Percentiles rank a stretch among this genome's conserved stretches.
phyloP scores from a whole-genome alignment of 352 stramenopile species.

The Globisporangium iwayamae region DNA sequence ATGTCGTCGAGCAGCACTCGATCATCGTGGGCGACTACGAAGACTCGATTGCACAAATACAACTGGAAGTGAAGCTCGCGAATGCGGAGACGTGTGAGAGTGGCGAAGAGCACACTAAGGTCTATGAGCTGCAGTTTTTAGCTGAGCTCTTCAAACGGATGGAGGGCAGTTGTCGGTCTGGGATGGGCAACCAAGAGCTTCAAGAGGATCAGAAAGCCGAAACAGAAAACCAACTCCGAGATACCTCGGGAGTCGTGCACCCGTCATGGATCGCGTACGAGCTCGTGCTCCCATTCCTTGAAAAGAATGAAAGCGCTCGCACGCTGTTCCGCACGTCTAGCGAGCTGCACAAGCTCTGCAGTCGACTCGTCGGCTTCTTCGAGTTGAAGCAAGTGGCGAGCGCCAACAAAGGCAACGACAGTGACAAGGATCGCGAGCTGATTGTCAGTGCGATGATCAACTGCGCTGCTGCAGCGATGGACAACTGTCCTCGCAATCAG shows the following conservation, averaged over 20 bases:
- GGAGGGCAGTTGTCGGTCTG: conserved; percentile 16
- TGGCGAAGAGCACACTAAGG: background rate
- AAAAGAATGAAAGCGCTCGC: conserved; percentile 36
- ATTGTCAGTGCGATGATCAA: conserved; percentile 44
- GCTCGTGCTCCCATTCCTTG: conserved; percentile 47
- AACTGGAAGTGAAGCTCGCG: conserved; percentile 21
- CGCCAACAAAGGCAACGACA: background rate
- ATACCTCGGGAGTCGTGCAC: background rate
- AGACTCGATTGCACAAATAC: conserved; percentile 33
- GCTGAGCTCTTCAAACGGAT: conserved; percentile 47
- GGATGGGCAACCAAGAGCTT: conserved; percentile 2
- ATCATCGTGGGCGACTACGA: conserved; percentile 73
- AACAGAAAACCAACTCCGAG: background rate
- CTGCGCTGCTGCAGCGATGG: conserved; percentile 32
- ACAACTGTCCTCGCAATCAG: conserved; percentile 48
- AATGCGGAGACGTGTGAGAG: background rate
- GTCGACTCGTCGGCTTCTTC: conserved; percentile 28
- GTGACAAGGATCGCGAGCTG: conserved; percentile 10
- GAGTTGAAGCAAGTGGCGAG: background rate
- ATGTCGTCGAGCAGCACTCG: conserved; percentile 68
- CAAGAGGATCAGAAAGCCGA: background rate
- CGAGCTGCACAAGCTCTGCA: conserved; percentile 41
- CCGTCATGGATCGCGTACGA: conserved; percentile 41
- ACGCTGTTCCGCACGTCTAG: conserved; percentile 56
- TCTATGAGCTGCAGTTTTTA: conserved; percentile 50